phyloP scores from a whole-genome alignment of 2,329 filamentous ascomycete genomes.

The Zasmidium angulare region DNA sequence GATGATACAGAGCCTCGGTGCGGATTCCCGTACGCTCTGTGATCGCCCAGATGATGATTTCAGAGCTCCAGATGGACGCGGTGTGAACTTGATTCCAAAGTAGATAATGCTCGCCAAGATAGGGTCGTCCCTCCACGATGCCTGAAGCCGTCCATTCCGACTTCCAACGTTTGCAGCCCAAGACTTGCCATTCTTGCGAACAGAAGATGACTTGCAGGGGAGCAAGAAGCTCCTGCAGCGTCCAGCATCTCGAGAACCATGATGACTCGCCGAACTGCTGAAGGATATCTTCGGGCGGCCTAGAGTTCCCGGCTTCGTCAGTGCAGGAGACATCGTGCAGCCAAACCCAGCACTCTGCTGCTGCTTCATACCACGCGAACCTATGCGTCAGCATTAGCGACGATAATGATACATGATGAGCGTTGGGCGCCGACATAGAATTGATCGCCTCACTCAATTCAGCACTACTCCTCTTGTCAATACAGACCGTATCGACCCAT shows the following conservation, averaged over 20 bases:
- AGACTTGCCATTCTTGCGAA: slow-evolving; percentile 2
- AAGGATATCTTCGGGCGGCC: neutral
- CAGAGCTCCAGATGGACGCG: neutral
- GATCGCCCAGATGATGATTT: neutral
- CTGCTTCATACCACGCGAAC: too few relatives aligned
- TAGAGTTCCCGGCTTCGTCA: neutral
- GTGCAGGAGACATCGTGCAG: neutral
- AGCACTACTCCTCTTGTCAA: slow-evolving; percentile 18
- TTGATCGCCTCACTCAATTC: slow-evolving; percentile 20
- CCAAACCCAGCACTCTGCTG: neutral
- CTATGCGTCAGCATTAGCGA: neutral
- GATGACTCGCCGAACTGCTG: neutral
- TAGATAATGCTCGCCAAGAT: too few relatives aligned
- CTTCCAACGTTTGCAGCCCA: neutral
- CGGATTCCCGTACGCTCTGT: neutral
- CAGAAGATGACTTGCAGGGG: slow-evolving; percentile 7
- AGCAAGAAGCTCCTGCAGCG: slow-evolving; percentile 20
- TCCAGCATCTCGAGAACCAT: slow-evolving; percentile 19
- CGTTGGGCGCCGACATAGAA: slow-evolving; percentile 11
- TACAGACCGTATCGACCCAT: slow-evolving; percentile 21
- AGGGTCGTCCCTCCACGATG: too few relatives aligned
- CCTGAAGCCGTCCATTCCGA: too few relatives aligned
- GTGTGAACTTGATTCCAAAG: neutral
- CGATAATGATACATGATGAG: neutral
- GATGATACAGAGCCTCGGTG: neutral